Base-by-base conservation (phyloP, 2,329 filamentous ascomycete species). In the Sporothrix brasiliensis region DNA sequence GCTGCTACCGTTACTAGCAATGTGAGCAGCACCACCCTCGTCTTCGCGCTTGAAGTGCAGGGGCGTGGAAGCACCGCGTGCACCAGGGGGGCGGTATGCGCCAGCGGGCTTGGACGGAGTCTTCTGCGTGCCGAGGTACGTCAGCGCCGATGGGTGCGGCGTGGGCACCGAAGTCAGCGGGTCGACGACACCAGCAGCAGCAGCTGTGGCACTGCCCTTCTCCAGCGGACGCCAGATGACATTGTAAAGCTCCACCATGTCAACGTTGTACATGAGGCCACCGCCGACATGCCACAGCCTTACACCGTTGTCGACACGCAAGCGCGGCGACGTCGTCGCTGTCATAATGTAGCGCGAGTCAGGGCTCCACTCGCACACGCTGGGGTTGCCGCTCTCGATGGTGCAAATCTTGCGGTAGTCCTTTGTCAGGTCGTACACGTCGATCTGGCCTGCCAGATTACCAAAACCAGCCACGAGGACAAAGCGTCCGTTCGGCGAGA, bases 31-130 rank as follows among this genome's bases (percentile, higher is more conserved):
- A 68, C 95, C 95, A 68, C 95, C 95, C 81, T 99, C 93, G 74
- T 99, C 95, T 80, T 99, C 95, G 71, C 95, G 93, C 85, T 97
- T 97, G 85, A 98, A 99, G 76, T 95, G 92, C 73, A 98, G 84
- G 11, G 95, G 95, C 0, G 95, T 98, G 69, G 89, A 87, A 73
- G 91, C 89, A 68, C 95, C 95, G 75, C 95, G 91, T 39, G 95
- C 95, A 74, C 95, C 95, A 2, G 95, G 95, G 52, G 95, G 95
- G 61, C 95, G 91, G 79, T 99, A 99, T 3, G 95, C 95, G 75
- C 95, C 95, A n/a, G 92, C 93, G 58, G 95, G 93, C 84, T 99
- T 99, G 72, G 93, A 95, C 4, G 95, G 94, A 4, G 94, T 94
- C 87, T 98, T 98, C 76, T 92, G 89, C 3, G 91, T 94, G 74